phyloP scores from a whole-genome alignment of 2,329 filamentous ascomycete genomes.

The Diaporthe longicolla region DNA sequence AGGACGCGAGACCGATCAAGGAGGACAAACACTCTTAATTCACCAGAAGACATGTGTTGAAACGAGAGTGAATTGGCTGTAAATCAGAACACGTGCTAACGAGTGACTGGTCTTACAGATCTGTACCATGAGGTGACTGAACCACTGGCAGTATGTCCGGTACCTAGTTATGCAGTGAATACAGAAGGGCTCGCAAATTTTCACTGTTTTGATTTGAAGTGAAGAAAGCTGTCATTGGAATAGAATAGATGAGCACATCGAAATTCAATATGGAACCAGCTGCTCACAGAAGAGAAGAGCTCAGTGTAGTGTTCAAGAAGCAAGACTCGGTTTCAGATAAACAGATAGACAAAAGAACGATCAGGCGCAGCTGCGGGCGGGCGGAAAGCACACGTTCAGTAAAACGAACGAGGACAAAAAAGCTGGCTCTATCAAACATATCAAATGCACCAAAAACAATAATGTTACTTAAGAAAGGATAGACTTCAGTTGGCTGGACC shows the following conservation, averaged over 20 bases:
- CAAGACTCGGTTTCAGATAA: background rate
- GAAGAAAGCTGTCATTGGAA: background rate
- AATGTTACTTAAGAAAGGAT: too few relatives aligned
- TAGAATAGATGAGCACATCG: background rate
- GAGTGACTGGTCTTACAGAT: background rate
- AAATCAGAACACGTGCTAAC: background rate
- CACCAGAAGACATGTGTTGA: background rate
- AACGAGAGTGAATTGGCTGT: background rate
- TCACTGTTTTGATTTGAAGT: background rate
- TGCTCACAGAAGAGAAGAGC: background rate
- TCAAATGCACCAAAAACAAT: background rate
- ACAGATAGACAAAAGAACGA: background rate
- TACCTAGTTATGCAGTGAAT: background rate
- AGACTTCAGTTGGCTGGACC: constrained; percentile 9
- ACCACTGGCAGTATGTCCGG: background rate
- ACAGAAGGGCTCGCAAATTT: background rate
- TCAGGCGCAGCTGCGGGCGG: background rate
- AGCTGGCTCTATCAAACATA: background rate
- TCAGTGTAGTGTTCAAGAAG: constrained; percentile 1
- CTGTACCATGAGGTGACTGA: background rate
- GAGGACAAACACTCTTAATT: background rate
- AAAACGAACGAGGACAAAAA: constrained; percentile 7
- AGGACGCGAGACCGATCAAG: background rate
- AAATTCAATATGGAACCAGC: background rate
- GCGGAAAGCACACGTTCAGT: constrained; percentile 1